Evolutionary conservation across 345 rosid species (phyloP), one percentile per base, ranked within the genome.

Genomic region (Hypericum androsaemum): DNA sequence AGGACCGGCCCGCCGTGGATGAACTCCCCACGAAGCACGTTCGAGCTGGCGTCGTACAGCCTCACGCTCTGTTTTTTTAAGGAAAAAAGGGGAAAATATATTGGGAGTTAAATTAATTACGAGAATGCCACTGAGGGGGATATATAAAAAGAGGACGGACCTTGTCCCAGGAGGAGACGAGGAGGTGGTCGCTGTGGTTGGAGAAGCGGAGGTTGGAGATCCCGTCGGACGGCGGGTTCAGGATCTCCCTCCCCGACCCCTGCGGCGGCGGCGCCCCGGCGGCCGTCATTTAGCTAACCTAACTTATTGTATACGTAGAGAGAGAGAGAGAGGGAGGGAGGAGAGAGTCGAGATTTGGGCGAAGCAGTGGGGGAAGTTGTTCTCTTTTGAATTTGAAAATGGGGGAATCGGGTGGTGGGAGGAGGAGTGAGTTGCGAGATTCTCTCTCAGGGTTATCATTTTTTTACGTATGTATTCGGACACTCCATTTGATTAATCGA

Each of bases 151-250:
- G 32, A n/a, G 6, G 6, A 17, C 0, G 16, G 67, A 86, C 97
- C 94, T 82, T 90, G 71, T 90, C 98, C 98, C 98, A 90, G 0
- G 98, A 90, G 47, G 96, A 90, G 45, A 90, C 96, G 58, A 90
- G 96, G 32, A 90, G 76, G 73, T 82, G 81, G 61, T 90, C 96
- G 73, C 89, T 87, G 76, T 79, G 88, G 61, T 90, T 90, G 41
- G 98, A 90, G 77, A 84, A 90, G 7, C 94, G 85, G 15, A 90
- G 89, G 73, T 87, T 90, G 10, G 98, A 84, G 71, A 90, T 81
- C 56, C 96, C 98, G 68, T 90, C 96, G n/a, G 80, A 56, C 0
- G 96, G 96, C 7, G 96, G 98, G 44, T 73, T 79, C 9, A 76
- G 68, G 51, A 90, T 87, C 79, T 90, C 95, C 36, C 89, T 79